Conservation (phyloP, 1,284 basidiomycete genomes). For the Ceratobasidium sp. region DNA sequence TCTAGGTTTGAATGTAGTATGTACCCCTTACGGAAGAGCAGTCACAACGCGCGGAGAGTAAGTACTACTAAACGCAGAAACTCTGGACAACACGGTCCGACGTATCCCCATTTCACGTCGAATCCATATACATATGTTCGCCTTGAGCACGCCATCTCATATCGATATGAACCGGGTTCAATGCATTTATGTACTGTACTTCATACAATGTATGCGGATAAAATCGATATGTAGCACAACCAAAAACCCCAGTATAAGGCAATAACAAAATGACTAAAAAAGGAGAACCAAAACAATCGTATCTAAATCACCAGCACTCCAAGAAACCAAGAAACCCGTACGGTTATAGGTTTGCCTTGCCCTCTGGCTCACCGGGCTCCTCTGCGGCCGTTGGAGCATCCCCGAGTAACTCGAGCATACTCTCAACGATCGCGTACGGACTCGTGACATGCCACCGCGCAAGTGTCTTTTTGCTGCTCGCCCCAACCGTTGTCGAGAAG, state of each 20-base stretch:
- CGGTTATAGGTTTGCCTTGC: slow-evolving; percentile 35
- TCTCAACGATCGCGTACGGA: slow-evolving; percentile 74
- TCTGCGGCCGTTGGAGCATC: slow-evolving; percentile 23
- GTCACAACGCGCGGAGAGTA: slow-evolving; percentile 32
- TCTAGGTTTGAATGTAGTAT: slow-evolving; percentile 5
- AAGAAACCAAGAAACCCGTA: background rate
- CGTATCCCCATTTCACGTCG: slow-evolving; percentile 10
- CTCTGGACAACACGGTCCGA: background rate
- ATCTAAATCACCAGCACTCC: background rate
- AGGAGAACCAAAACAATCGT: background rate
- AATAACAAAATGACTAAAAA: slow-evolving; percentile 27
- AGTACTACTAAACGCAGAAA: slow-evolving; percentile 22
- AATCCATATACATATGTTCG: background rate
- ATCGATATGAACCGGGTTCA: slow-evolving; percentile 32
- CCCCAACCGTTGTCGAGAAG: slow-evolving; percentile 88
- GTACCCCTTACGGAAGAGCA: slow-evolving; percentile 36
- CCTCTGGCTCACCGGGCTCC: slow-evolving; percentile 34
- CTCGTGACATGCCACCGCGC: slow-evolving; percentile 89
- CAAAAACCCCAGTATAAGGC: background rate
- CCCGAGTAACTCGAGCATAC: slow-evolving; percentile 63
- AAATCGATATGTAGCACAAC: slow-evolving; percentile 17
- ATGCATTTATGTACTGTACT: slow-evolving; percentile 37
- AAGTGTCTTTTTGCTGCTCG: slow-evolving; percentile 85
- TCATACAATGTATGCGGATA: slow-evolving; percentile 36
- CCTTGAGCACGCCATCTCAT: background rate